These are phyloP conservation scores for Pythium chondricola DNA, from an alignment of 352 stramenopile species.

Conservation along the genomic window DNA sequence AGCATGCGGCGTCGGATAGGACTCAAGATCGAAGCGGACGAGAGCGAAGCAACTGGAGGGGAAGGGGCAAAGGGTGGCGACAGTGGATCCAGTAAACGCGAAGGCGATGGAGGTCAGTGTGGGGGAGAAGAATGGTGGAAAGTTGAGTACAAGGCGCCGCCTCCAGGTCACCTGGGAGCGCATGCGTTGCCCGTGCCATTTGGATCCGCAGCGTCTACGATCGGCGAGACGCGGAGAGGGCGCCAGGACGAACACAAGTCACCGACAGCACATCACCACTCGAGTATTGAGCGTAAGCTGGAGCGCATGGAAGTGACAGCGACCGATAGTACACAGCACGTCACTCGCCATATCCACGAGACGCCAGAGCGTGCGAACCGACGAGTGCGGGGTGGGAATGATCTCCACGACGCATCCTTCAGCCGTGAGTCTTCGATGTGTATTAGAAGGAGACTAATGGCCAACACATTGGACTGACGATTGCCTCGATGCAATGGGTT, in stretches of 20 bases:
- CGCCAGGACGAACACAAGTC: slow-evolving; percentile 5
- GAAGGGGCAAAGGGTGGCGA: neutral
- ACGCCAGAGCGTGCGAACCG: slow-evolving; percentile 39
- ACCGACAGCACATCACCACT: neutral
- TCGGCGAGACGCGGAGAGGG: neutral
- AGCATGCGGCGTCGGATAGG: slow-evolving; percentile 11
- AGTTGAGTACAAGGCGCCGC: slow-evolving; percentile 18
- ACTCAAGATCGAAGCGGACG: slow-evolving; percentile 21
- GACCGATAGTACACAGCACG: neutral
- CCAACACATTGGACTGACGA: too few relatives aligned
- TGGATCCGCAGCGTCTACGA: neutral
- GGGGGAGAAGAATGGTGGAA: slow-evolving; percentile 20
- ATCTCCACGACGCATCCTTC: slow-evolving; percentile 20
- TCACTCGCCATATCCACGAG: slow-evolving; percentile 17
- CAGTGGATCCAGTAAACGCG: neutral
- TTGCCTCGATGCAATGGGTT: too few relatives aligned
- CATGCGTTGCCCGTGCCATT: slow-evolving; percentile 7
- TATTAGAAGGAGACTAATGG: too few relatives aligned
- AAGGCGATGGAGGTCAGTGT: too few relatives aligned
- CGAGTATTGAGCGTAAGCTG: slow-evolving; percentile 2
- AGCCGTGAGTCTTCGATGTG: slow-evolving; percentile 13
- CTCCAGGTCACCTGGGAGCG: slow-evolving; percentile 21
- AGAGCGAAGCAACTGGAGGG: neutral
- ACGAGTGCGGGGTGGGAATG: slow-evolving; percentile 18
- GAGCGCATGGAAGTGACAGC: slow-evolving; percentile 5